These are phyloP conservation scores for Pyropia yezoensis DNA, from an alignment of 23 red algal species.

Conservation along the genomic window DNA sequence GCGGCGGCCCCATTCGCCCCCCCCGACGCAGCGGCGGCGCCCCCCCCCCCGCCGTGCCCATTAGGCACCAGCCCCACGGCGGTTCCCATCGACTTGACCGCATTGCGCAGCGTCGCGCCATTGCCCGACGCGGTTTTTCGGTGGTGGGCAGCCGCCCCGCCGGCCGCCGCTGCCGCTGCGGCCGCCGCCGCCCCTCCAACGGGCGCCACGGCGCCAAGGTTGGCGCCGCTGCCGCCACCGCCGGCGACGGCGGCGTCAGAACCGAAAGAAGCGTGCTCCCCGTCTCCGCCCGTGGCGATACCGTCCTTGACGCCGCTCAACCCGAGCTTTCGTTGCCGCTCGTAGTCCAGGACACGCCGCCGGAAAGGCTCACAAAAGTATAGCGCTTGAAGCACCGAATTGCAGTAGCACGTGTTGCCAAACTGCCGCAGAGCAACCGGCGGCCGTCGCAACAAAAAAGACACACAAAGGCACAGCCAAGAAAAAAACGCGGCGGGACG, in stretches of 20 bases:
- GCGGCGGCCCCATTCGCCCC: slow-evolving; percentile 8
- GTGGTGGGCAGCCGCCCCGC: no score
- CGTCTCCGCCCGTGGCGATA: slow-evolving; percentile 7
- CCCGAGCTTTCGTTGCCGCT: slow-evolving; percentile 6
- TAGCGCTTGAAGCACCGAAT: slow-evolving; percentile 90
- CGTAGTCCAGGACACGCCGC: slow-evolving; percentile 41
- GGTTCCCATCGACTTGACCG: slow-evolving; percentile 1
- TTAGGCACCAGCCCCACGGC: slow-evolving; percentile 8
- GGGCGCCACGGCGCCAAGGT: not conserved
- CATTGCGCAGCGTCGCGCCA: slow-evolving; percentile 1
- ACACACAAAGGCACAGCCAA: not conserved
- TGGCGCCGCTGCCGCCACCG: no score
- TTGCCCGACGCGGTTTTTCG: not conserved
- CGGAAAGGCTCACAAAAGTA: slow-evolving; percentile 98
- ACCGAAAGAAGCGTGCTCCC: no score
- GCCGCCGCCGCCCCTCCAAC: slow-evolving; percentile 7
- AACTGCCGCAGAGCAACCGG: slow-evolving; percentile 1
- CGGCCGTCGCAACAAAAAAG: not conserved
- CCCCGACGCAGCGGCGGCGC: slow-evolving; percentile 1
- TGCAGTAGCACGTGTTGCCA: slow-evolving; percentile 95
- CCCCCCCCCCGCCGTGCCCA: not conserved
- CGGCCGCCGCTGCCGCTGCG: not conserved
- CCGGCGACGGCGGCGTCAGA: no score
- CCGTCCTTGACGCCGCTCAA: not conserved
- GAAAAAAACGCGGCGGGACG: not conserved